Conservation (phyloP, 345 rosid species). For the Camelina hispida region DNA sequence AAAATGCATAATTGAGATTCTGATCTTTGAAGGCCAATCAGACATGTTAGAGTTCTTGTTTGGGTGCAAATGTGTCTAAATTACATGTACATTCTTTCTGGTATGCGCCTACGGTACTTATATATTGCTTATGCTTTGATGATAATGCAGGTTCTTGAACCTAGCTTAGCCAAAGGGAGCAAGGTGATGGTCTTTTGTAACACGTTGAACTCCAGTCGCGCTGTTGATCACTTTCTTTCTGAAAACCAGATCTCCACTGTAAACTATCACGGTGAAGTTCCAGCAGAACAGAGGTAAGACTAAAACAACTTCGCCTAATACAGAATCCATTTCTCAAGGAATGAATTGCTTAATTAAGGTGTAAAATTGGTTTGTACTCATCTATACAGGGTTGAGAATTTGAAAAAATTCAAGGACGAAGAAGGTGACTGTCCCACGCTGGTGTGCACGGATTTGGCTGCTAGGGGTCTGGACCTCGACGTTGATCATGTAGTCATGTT, state of each 20-base stretch:
- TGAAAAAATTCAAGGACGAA: constrained; percentile 84
- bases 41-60: constrained; percentile 4
- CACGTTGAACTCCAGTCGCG: constrained; percentile 90
- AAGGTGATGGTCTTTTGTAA: constrained; percentile 95
- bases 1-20: constrained; percentile 22
- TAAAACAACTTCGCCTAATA: constrained; percentile 22
- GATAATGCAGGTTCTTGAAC: constrained; percentile 86
- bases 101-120: background rate
- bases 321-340: constrained; percentile 1
- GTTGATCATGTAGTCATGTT: constrained; percentile 95
- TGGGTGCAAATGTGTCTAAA: background rate
- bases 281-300: constrained; percentile 86
- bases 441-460: constrained; percentile 97
- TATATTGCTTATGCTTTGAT: constrained; percentile 29
- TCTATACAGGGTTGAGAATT: constrained; percentile 74
- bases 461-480: constrained; percentile 87
- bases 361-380: constrained; percentile 4
- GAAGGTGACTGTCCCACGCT: constrained; percentile 92
- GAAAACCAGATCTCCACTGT: constrained; percentile 84
- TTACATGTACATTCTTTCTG: background rate
- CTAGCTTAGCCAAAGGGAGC: constrained; percentile 92
- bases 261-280: constrained; percentile 96
- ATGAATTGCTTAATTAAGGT: background rate
- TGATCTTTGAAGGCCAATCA: constrained; percentile 10
- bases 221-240: constrained; percentile 86